Percentiles rank a stretch among this genome's conserved stretches.
phyloP scores from a whole-genome alignment of 306 rosid species.

The Betula pendula region DNA sequence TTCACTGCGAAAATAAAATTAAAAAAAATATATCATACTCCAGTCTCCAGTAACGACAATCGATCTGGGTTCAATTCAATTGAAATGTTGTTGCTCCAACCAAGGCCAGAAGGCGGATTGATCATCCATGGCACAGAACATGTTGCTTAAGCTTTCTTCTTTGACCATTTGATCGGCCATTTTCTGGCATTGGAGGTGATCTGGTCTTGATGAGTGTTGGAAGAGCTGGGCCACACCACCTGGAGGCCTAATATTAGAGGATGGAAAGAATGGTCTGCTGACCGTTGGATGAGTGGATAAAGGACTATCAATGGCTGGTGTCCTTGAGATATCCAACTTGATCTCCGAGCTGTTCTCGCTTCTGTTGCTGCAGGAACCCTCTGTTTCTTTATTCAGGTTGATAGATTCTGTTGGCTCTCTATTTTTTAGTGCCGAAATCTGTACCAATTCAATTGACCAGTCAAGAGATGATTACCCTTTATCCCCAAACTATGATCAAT shows the following conservation, averaged over 20 bases:
- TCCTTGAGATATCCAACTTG: slow-evolving; percentile 85
- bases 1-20: slow-evolving; percentile 23
- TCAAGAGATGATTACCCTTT: not conserved
- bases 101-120: slow-evolving; percentile 98
- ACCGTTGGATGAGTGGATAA: slow-evolving; percentile 54
- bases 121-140: slow-evolving; percentile 90
- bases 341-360: slow-evolving; percentile 97
- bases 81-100: slow-evolving; percentile 96
- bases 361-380: slow-evolving; percentile 95
- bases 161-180: slow-evolving; percentile 67
- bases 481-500: slow-evolving; percentile 39
- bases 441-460: slow-evolving; percentile 17
- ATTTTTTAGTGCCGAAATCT: slow-evolving; percentile 87
- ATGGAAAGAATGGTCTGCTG: slow-evolving; percentile 61
- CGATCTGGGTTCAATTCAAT: slow-evolving; percentile 38
- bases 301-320: slow-evolving; percentile 84
- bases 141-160: slow-evolving; percentile 81
- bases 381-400: slow-evolving; percentile 96
- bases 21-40: slow-evolving; percentile 31
- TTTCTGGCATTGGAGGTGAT: slow-evolving; percentile 61
- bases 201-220: slow-evolving; percentile 75
- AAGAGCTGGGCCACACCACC: slow-evolving; percentile 68
- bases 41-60: slow-evolving; percentile 23
- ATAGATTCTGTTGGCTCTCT: slow-evolving; percentile 96
- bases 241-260: slow-evolving; percentile 55